phyloP scores from a whole-genome alignment of 1,284 basidiomycete species.

The Leccinum huronense region DNA sequence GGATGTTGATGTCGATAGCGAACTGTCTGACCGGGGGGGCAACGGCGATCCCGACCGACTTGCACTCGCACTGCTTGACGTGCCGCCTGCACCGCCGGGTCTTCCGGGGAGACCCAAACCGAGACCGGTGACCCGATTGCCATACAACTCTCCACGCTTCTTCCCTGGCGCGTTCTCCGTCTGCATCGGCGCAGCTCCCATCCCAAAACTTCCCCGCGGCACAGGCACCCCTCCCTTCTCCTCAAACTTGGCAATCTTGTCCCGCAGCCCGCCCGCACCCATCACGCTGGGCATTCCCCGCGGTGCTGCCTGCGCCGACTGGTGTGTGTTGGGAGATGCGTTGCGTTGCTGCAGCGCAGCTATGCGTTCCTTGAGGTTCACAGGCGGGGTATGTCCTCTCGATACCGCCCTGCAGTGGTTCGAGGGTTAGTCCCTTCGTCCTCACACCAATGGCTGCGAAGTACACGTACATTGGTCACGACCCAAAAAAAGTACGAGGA shows the following conservation, averaged over 20 bases:
- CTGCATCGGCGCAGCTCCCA: conserved; percentile 55
- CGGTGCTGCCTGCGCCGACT: conserved; percentile 34
- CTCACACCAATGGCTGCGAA: neutral
- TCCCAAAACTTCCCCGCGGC: conserved; percentile 69
- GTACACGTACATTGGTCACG: conserved; percentile 26
- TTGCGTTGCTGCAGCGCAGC: conserved; percentile 68
- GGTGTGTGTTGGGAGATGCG: conserved; percentile 37
- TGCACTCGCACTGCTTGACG: neutral
- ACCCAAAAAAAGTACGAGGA: conserved; percentile 4
- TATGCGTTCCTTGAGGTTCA: conserved; percentile 73
- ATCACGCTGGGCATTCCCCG: conserved; percentile 25
- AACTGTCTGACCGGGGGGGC: neutral
- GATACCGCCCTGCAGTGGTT: conserved; percentile 28
- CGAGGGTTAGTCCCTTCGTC: conserved; percentile 18
- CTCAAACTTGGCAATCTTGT: conserved; percentile 77
- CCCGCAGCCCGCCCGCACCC: conserved; percentile 48
- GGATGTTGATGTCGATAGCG: neutral
- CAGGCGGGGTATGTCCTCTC: conserved; percentile 45
- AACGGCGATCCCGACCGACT: conserved; percentile 22
- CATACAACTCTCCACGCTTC: conserved; percentile 64
- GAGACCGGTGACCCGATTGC: conserved; percentile 60
- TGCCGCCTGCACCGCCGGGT: neutral
- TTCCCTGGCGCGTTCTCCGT: conserved; percentile 45
- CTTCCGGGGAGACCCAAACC: conserved; percentile 18
- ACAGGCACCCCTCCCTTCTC: conserved; percentile 70